Conservation (phyloP, 2,329 filamentous ascomycete genomes). For the Penicillium sp. region DNA sequence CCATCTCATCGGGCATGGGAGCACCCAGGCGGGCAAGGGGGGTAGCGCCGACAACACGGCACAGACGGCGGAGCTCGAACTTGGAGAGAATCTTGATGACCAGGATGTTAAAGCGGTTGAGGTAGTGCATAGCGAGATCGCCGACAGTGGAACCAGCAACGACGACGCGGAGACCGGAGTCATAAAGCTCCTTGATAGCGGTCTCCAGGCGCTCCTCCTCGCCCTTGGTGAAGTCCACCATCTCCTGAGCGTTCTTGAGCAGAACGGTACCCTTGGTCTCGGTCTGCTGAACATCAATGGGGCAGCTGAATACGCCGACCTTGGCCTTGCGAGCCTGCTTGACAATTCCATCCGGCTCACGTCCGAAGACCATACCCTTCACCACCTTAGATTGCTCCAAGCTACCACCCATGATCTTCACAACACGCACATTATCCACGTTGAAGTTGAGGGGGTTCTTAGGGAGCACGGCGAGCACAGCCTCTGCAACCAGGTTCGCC, state of each 20-base stretch:
- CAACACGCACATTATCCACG: conserved; percentile 97
- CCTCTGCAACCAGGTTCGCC: conserved; percentile 83
- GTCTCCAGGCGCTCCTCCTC: conserved; percentile 92
- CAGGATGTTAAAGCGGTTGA: conserved; percentile 95
- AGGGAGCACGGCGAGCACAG: conserved; percentile 82
- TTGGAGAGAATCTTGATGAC: conserved; percentile 97
- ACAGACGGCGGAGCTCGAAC: conserved; percentile 92
- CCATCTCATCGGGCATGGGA: conserved; percentile 99
- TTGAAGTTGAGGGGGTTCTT: conserved; percentile 98
- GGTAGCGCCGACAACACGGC: conserved; percentile 93
- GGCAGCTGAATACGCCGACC: conserved; percentile 95
- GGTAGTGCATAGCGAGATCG: conserved; percentile 94
- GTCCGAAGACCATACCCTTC: conserved; percentile 97
- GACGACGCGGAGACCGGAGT: conserved; percentile 89
- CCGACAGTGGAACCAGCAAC: conserved; percentile 92
- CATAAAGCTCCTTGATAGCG: conserved; percentile 91
- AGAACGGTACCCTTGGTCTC: conserved; percentile 99
- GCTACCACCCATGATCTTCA: conserved; percentile 99
- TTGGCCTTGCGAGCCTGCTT: conserved; percentile 94
- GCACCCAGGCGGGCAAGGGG: conserved; percentile 94
- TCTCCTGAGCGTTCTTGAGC: conserved; percentile 95
- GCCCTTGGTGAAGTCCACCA: conserved; percentile 97
- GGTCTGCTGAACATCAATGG: conserved; percentile 92
- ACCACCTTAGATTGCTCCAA: conserved; percentile 93
- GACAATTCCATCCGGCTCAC: conserved; percentile 87